Percentiles rank a stretch among this genome's conserved stretches.
Evolutionary conservation across 192 early-diverging fungal species (phyloP).

Genomic region (Gigaspora rosea): DNA sequence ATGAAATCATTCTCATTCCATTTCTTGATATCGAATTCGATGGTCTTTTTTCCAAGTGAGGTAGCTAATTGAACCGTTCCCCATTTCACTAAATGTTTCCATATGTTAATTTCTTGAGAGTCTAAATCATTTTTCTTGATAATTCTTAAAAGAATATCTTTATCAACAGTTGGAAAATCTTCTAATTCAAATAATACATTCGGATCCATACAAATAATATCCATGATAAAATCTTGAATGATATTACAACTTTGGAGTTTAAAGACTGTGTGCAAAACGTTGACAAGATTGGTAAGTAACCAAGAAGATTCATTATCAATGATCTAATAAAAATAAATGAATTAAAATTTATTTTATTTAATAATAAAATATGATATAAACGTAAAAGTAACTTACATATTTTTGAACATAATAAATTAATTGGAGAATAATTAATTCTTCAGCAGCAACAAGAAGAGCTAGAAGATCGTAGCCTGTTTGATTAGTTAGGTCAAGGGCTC

Average conservation of each 20-base stretch:
- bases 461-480: neutral
- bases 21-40: too few species aligned
- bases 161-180: slow-evolving; percentile 17
- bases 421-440: slow-evolving; percentile 26
- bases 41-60: neutral
- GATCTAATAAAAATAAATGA: neutral
- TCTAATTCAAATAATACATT: neutral
- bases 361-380: too few species aligned
- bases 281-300: slow-evolving; percentile 2
- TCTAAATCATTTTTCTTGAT: neutral
- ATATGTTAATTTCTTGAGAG: slow-evolving; percentile 15
- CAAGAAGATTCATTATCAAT: slow-evolving; percentile 24
- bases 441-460: slow-evolving; percentile 9
- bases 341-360: too few species aligned
- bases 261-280: slow-evolving; percentile 10
- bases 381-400: too few species aligned
- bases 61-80: neutral
- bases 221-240: slow-evolving; percentile 12
- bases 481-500: neutral
- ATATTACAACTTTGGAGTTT: slow-evolving; percentile 5
- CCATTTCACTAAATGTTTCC: slow-evolving; percentile 29
- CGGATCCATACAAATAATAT: slow-evolving; percentile 14
- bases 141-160: slow-evolving; percentile 12
- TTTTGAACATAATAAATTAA: slow-evolving; percentile 12
- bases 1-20: neutral